Base-by-base conservation (phyloP, 768 basidiomycete species). In the Xerocomellus intermedius region DNA sequence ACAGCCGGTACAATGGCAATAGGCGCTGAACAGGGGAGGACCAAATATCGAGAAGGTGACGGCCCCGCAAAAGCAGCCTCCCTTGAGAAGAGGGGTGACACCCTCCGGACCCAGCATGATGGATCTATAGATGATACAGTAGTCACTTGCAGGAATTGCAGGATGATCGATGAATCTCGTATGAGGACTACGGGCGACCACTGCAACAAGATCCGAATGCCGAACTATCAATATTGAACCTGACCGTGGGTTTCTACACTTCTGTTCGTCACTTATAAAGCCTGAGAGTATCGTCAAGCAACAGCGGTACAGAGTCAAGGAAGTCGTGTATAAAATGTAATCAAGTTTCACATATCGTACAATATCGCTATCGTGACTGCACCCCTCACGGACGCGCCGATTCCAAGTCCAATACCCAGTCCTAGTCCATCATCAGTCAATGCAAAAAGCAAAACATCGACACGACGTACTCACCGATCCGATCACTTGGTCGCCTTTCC, bases 1-100 rank as follows among this genome's bases (percentile, higher is more conserved):
- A 62, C 87, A 89, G n/a, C 78, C 66, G 4, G 82, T 83, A 63
- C 87, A 89, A 62, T 89, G 87, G 58, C 85, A 88, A 62, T 82
- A 87, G 6, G 82, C 85, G 57, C 80, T 81, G 33, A 82, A 69
- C 4, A 80, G 59, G 0, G 86, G 84, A 33, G 64, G 67, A 2
- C 80, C 81, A 12, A 66, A 67, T 2, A 84, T 73, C 44, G 73
- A 56, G 57, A 82, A 87, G 0, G 79, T 67, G 5, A 80, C 70
- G 4, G 72, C 59, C n/a, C 79, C 75, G 56, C 87, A 88, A 62
- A 81, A 84, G 67, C 86, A 89, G 36, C 75, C 69, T 42, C 86
- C 86, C 56, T 69, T 69, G 55, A 76, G 67, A 33, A 74, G 54
- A 43, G 56, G 55, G 2, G 30, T 12, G 48, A 52, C 21, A 10